Percentiles rank a stretch among this genome's conserved stretches.
Evolutionary conservation across 2,329 filamentous ascomycete species (phyloP).

Genomic region (Stagonosporopsis cucurbitacearum): DNA sequence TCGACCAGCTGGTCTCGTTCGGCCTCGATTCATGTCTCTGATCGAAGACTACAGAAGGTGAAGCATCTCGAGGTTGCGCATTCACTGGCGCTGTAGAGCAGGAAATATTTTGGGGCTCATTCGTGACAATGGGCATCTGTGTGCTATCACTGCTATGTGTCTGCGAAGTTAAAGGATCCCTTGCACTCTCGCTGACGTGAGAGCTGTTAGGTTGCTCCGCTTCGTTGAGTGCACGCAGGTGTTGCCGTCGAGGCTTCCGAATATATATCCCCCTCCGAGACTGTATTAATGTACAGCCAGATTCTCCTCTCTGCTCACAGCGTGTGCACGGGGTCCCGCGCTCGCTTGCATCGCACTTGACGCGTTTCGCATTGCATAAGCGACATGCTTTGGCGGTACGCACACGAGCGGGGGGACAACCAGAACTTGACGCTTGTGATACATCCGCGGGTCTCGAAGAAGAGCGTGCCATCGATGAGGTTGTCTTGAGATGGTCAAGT

Average conservation of each 20-base stretch:
- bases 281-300: constrained; percentile 4
- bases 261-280: constrained; percentile 15
- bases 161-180: neutral
- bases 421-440: neutral
- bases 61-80: neutral
- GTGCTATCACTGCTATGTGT: neutral
- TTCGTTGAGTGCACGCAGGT: neutral
- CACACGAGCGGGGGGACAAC: neutral
- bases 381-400: constrained; percentile 15
- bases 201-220: neutral
- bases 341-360: constrained; percentile 15
- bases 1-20: constrained; percentile 9
- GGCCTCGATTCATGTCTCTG: neutral
- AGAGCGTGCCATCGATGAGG: neutral
- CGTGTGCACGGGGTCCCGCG: constrained; percentile 10
- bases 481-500: neutral
- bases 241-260: constrained; percentile 10
- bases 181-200: neutral
- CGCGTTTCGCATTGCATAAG: constrained; percentile 13
- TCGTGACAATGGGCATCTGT: neutral
- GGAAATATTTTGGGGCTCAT: neutral
- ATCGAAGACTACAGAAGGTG: neutral
- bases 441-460: neutral
- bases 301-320: constrained; percentile 8
- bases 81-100: neutral